A percentile compares a stretch with the other conserved stretches of the same genome.
Conservation (phyloP, 805 yeast species). For the Wickerhamomyces chaumierensis region DNA sequence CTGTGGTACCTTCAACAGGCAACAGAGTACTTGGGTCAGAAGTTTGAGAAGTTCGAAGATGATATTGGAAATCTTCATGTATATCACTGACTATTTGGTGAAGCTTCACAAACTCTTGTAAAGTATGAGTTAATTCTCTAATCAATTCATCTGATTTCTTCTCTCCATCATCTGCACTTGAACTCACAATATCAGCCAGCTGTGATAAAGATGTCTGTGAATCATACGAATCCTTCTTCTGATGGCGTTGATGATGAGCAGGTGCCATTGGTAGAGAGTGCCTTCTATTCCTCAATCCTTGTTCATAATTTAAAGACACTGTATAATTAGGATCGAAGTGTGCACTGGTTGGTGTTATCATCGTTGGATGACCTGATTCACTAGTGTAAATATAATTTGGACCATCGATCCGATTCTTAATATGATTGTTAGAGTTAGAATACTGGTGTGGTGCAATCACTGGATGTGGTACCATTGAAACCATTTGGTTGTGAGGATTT, state of each 20-base stretch:
- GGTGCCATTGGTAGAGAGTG: conserved; percentile 8
- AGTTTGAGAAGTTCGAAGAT: conserved; percentile 4
- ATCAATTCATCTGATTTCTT: background rate
- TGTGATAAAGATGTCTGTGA: conserved; percentile 15
- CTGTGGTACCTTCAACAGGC: background rate
- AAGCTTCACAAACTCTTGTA: conserved; percentile 7
- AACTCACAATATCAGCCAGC: conserved; percentile 18
- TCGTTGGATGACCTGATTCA: background rate
- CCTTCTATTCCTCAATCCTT: conserved; percentile 1
- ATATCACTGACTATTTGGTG: conserved; percentile 10
- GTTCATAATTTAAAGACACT: background rate
- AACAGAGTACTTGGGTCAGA: conserved; percentile 2
- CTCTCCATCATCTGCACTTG: background rate
- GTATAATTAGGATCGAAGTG: background rate
- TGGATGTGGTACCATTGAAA: background rate
- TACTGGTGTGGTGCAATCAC: background rate
- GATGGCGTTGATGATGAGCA: conserved; percentile 5
- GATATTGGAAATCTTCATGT: conserved; percentile 8
- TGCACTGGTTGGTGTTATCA: background rate
- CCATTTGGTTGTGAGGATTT: background rate
- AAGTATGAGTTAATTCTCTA: conserved; percentile 5
- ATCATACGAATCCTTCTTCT: conserved; percentile 14
- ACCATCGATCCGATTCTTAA: background rate
- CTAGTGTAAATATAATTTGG: too few species aligned
- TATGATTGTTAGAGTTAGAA: background rate